Evolutionary conservation across 805 yeast species (phyloP).

Genomic region (Wickerhamiella azyma): DNA sequence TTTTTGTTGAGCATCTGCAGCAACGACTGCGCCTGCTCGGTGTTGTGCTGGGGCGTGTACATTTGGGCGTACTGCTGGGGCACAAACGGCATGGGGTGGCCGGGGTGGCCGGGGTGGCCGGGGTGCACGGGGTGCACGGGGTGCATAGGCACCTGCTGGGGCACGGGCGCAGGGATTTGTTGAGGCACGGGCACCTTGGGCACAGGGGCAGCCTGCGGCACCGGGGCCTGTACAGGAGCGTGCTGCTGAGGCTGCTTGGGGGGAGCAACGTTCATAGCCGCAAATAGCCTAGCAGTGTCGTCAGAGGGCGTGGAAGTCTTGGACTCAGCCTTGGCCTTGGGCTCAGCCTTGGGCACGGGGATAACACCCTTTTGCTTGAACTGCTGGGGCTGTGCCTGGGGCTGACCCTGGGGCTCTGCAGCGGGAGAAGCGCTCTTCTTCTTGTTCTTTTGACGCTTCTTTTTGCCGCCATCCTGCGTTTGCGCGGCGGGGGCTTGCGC

Average conservation of each 20-base stretch:
- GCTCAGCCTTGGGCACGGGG: background rate
- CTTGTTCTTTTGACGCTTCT: background rate
- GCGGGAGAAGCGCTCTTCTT: background rate
- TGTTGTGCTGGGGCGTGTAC: background rate
- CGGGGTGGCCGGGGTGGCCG: background rate
- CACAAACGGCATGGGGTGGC: background rate
- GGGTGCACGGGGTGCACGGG: background rate
- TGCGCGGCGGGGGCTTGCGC: background rate
- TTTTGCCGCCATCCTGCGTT: background rate
- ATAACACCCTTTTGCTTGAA: background rate
- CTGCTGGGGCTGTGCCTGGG: slow-evolving; percentile 10
- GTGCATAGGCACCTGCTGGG: slow-evolving; percentile 7
- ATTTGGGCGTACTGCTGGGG: background rate
- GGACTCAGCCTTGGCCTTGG: background rate
- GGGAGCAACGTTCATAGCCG: too few relatives aligned
- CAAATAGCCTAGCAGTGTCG: background rate
- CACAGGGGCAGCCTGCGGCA: background rate
- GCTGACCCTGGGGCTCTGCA: slow-evolving; percentile 5
- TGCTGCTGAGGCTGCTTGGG: background rate
- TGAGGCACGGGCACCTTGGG: too few relatives aligned
- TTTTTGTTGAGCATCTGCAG: slow-evolving; percentile 1
- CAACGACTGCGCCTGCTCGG: background rate
- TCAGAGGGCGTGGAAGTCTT: background rate
- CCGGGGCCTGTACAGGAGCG: background rate
- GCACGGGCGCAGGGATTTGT: slow-evolving; percentile 11